A percentile compares a stretch with the other conserved stretches of the same genome.
Evolutionary conservation across 306 rosid genomes (phyloP).

Genomic region (Luffa aegyptiaca): DNA sequence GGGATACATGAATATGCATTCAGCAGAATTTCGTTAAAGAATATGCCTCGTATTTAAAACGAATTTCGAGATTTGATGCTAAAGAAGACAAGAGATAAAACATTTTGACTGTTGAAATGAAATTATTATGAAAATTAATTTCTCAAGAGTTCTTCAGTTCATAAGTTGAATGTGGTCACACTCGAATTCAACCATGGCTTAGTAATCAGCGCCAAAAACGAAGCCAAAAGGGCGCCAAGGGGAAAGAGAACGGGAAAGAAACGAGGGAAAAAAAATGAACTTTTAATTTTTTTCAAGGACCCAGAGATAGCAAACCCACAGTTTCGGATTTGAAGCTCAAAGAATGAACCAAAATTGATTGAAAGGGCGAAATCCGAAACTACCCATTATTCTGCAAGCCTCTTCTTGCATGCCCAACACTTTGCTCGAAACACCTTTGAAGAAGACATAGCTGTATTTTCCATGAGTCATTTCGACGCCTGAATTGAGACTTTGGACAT

Average conservation of each 20-base stretch:
- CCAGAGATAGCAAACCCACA: constrained; percentile 8
- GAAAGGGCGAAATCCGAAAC: constrained; percentile 23
- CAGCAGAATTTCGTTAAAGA: not conserved
- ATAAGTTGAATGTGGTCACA: not conserved
- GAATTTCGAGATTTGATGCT: not conserved
- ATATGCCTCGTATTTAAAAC: not conserved
- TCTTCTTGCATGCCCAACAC: constrained; percentile 32
- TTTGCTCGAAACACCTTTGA: not conserved
- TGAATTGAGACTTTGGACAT: constrained; percentile 14
- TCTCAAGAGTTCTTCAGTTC: not conserved
- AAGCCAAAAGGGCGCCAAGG: constrained; percentile 10
- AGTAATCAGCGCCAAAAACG: not conserved
- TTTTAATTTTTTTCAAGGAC: not conserved
- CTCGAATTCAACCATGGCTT: not conserved
- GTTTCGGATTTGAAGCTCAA: constrained; percentile 25
- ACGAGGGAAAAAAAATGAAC: not conserved
- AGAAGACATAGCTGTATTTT: not conserved
- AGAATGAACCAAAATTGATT: constrained; percentile 18
- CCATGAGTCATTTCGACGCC: not conserved
- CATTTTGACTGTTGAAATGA: not conserved
- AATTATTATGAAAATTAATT: not conserved
- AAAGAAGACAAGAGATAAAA: not conserved
- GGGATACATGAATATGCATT: not conserved
- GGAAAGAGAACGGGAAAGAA: not conserved
- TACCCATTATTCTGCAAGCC: not conserved